These are phyloP conservation scores for Trametes elegans DNA, from an alignment of 768 basidiomycete species.

Conservation along the genomic window DNA sequence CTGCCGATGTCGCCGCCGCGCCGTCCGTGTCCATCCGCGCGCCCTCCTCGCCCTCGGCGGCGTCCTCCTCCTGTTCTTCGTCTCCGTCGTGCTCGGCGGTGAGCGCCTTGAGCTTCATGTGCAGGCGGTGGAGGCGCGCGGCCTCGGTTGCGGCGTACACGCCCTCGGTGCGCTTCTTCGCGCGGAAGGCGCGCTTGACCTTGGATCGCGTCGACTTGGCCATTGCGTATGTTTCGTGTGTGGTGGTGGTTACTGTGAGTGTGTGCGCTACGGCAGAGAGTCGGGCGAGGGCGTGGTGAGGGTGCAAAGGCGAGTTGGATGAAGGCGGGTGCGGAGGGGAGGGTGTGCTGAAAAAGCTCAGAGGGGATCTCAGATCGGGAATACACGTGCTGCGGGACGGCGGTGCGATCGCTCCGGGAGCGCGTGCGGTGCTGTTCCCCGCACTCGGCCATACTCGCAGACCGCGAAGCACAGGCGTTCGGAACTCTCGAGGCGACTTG, in stretches of 20 bases:
- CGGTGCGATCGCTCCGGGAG: conserved; percentile 8
- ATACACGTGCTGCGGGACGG: conserved; percentile 10
- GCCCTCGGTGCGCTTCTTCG: conserved; percentile 71
- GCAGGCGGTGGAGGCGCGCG: conserved; percentile 71
- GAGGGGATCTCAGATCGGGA: conserved; percentile 5
- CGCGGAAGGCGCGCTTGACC: conserved; percentile 72
- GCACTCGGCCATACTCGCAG: conserved; percentile 2
- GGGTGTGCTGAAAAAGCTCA: conserved; percentile 9
- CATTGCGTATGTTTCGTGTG: conserved; percentile 42
- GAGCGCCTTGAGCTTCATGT: conserved; percentile 56
- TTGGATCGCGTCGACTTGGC: conserved; percentile 85
- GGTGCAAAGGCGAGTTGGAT: not conserved
- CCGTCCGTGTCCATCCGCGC: conserved; percentile 23
- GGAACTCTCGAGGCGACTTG: not conserved
- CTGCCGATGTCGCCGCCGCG: conserved; percentile 35
- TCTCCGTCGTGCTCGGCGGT: conserved; percentile 38
- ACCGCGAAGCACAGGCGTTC: not conserved
- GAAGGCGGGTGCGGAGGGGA: not conserved
- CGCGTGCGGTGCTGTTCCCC: not conserved
- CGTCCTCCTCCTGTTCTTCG: no score
- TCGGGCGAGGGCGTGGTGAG: not conserved
- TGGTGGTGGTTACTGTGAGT: not conserved
- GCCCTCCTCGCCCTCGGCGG: conserved; percentile 28
- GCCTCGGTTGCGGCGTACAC: conserved; percentile 78
- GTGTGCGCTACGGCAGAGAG: not conserved